Base-by-base conservation (phyloP, 129 eudicot genomes). In the Flaveria sonorensis region DNA sequence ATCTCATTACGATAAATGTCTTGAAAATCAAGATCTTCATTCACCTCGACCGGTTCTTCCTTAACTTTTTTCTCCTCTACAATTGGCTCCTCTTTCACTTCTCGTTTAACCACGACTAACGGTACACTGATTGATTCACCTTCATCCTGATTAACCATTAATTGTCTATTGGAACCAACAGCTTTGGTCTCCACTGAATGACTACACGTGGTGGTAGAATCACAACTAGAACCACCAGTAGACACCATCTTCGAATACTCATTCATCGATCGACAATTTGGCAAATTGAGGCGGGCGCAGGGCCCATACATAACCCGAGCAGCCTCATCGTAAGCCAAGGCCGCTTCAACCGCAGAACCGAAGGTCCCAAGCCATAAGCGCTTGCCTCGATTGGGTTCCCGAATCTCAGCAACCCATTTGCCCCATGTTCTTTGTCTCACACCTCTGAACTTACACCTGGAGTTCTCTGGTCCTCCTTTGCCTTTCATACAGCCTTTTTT, bases 361-460 rank as follows among this genome's bases (percentile, higher is more conserved):
- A 85, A 94, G 0, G 98, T 91, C 18, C 98, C 98, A 5, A 94
- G 80, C 98, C 98, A 94, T 10, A 94, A 76, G 66, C 92, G 84
- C 5, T 77, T 84, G 6, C 97, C 93, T 42, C 89, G 65, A 67
- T 94, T 85, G 0, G 98, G 98, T 79, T 89, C 98, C n/a, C 97
- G 81, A 45, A 94, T 89, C 61, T 94, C 98, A 0, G 97, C 98
- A 9, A 94, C 98, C 98, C 98, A 94, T 86, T 91, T 94, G 2
- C 98, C 98, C 97, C 97, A 94, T 6, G 93, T 91, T 78, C 98
- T 75, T 79, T 94, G 98, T 70, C 98, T 77, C 3, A 94, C 98
- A 7, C 98, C 98, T 77, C 97, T 84, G 67, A 84, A 94, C 6
- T 79, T 84, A 39, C 93, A 89, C 18, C 71, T 51, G 0, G 92